Evolutionary conservation across 73 alveolate species (phyloP).

Genomic region (Paramecium bursaria): DNA sequence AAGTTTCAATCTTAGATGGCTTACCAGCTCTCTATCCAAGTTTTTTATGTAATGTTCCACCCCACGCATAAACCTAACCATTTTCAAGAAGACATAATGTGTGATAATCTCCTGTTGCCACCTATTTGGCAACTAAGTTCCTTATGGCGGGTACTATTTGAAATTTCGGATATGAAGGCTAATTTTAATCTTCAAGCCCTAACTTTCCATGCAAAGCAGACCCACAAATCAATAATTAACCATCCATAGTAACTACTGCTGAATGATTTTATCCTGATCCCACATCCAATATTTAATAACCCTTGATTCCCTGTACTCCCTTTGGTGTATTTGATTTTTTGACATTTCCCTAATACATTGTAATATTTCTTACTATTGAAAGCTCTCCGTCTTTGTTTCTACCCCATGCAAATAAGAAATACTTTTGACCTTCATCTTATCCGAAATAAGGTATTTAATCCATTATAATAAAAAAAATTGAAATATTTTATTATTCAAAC

Average conservation of each 20-base stretch:
- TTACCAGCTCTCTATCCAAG: slow-evolving; percentile 88
- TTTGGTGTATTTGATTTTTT: slow-evolving; percentile 81
- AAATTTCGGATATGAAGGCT: slow-evolving; percentile 77
- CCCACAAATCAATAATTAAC: slow-evolving; percentile 91
- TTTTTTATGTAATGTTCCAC: slow-evolving; percentile 95
- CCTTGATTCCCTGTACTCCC: slow-evolving; percentile 80
- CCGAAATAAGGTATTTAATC: slow-evolving; percentile 28
- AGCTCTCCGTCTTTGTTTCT: slow-evolving; percentile 96
- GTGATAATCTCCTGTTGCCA: slow-evolving; percentile 97
- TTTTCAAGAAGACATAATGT: slow-evolving; percentile 85
- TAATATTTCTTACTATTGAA: slow-evolving; percentile 84
- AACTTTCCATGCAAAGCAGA: slow-evolving; percentile 94
- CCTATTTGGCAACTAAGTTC: slow-evolving; percentile 80
- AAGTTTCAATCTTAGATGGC: slow-evolving; percentile 76
- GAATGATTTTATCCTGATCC: slow-evolving; percentile 94
- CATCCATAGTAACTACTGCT: slow-evolving; percentile 89
- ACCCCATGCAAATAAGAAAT: slow-evolving; percentile 87
- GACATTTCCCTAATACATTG: slow-evolving; percentile 65
- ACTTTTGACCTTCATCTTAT: slow-evolving; percentile 1
- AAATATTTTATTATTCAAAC: slow-evolving; percentile 38
- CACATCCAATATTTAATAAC: slow-evolving; percentile 73
- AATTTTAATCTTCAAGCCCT: slow-evolving; percentile 81
- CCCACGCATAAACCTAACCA: slow-evolving; percentile 95
- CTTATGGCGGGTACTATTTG: slow-evolving; percentile 74
- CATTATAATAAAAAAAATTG: no score